Conservation (phyloP, 2,329 filamentous ascomycete genomes). For the Aspergillus chevalieri region DNA sequence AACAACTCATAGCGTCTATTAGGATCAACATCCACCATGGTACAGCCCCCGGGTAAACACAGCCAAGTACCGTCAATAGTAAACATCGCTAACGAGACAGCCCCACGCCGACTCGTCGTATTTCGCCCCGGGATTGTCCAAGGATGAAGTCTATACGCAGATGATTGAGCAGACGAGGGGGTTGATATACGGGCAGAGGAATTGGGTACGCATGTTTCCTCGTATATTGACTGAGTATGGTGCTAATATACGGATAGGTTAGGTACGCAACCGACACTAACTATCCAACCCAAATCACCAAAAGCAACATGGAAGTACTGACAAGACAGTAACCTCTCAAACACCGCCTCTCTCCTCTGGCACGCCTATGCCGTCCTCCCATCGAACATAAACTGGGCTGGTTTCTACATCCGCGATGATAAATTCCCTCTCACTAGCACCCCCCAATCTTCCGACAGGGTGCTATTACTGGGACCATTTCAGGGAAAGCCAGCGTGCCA, state of each 20-base stretch:
- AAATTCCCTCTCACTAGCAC: conserved; percentile 28
- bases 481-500: conserved; percentile 46
- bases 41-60: not conserved
- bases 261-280: conserved; percentile 17
- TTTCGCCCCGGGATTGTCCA: conserved; percentile 33
- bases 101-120: conserved; percentile 45
- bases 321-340: conserved; percentile 39
- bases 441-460: conserved; percentile 14
- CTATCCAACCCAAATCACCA: no score
- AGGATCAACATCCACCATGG: not conserved
- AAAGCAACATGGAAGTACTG: not conserved
- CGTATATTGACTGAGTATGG: not conserved
- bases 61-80: not conserved
- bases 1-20: no score
- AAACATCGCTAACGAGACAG: conserved; percentile 17
- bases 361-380: conserved; percentile 42
- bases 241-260: conserved; percentile 14
- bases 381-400: conserved; percentile 44
- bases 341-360: conserved; percentile 45
- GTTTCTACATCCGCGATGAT: conserved; percentile 43
- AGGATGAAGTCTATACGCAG: conserved; percentile 39
- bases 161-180: conserved; percentile 34
- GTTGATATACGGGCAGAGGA: conserved; percentile 38
- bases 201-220: conserved; percentile 35
- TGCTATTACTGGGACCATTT: conserved; percentile 43